Percentiles rank a stretch among this genome's conserved stretches.
phyloP scores from a whole-genome alignment of 768 basidiomycete genomes.

The Pleurotus platypus region DNA sequence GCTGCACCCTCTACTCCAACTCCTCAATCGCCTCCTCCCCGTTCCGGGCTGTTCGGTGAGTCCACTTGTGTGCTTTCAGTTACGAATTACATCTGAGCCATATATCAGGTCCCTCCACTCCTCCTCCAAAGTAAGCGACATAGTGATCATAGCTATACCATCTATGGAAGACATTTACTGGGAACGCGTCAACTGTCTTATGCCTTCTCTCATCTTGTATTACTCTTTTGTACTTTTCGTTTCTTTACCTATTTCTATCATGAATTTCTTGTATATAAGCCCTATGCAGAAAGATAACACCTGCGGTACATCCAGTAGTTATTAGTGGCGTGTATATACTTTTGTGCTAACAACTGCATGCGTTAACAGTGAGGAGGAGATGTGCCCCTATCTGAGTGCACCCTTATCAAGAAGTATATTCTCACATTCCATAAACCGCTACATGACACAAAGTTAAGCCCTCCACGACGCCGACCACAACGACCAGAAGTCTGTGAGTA shows the following conservation, averaged over 20 bases:
- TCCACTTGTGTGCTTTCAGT: conserved; percentile 3
- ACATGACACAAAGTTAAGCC: background rate
- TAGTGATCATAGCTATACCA: too few species aligned
- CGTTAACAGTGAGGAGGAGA: too few species aligned
- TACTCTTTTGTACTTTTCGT: too few species aligned
- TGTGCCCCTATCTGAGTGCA: background rate
- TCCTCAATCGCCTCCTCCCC: conserved; percentile 44
- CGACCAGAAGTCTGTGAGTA: conserved; percentile 7
- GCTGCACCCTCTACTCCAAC: conserved; percentile 30
- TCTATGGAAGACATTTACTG: too few species aligned
- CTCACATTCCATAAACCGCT: background rate
- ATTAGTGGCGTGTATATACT: too few species aligned
- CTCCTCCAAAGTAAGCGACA: conserved; percentile 35
- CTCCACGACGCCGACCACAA: conserved; percentile 7
- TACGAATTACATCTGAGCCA: background rate
- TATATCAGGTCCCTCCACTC: conserved; percentile 38
- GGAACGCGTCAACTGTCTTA: too few species aligned
- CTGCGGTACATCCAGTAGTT: too few species aligned
- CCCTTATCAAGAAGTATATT: background rate
- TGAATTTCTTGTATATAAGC: too few species aligned
- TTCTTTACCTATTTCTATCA: too few species aligned
- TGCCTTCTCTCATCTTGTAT: too few species aligned
- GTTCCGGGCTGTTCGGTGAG: conserved; percentile 67
- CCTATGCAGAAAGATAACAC: too few species aligned
- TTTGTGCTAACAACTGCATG: too few species aligned